Evolutionary conservation across 1,139 yeast species (phyloP).

Genomic region (Magnusiomyces tetraspermus): DNA sequence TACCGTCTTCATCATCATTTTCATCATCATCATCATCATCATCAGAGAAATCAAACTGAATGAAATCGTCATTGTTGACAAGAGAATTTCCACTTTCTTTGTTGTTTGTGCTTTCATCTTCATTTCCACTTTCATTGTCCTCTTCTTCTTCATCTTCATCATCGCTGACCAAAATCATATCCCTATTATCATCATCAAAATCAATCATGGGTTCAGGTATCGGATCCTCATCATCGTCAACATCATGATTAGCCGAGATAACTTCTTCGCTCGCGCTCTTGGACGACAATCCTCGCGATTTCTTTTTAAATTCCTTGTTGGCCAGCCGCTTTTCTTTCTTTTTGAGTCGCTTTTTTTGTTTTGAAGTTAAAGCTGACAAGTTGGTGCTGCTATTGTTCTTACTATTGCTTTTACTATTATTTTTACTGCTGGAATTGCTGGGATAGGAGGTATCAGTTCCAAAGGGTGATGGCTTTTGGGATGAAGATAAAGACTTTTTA

Average conservation of each 20-base stretch:
- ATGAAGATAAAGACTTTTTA: too few species aligned
- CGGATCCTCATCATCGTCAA: neutral
- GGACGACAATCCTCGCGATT: neutral
- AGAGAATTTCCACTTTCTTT: constrained; percentile 4
- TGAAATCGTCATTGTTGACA: constrained; percentile 11
- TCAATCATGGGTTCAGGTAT: neutral
- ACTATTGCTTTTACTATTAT: too few species aligned
- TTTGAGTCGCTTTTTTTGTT: neutral
- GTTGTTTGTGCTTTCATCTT: too few species aligned
- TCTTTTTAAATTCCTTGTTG: constrained; percentile 2
- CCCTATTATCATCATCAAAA: neutral
- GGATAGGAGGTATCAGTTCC: too few species aligned
- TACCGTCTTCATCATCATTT: constrained; percentile 13
- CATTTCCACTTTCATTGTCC: neutral
- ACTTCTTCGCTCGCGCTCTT: neutral
- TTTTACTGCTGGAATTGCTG: too few species aligned
- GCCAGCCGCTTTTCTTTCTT: neutral
- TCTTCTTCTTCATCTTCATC: neutral
- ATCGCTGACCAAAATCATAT: neutral
- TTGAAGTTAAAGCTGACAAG: neutral
- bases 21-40: constrained; percentile 17
- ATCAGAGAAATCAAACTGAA: constrained; percentile 13
- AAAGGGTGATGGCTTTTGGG: too few species aligned
- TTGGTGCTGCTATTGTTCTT: too few species aligned
- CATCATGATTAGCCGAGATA: neutral